Conservation (phyloP, 2,329 filamentous ascomycete genomes). For the Escovopsis sp. region DNA sequence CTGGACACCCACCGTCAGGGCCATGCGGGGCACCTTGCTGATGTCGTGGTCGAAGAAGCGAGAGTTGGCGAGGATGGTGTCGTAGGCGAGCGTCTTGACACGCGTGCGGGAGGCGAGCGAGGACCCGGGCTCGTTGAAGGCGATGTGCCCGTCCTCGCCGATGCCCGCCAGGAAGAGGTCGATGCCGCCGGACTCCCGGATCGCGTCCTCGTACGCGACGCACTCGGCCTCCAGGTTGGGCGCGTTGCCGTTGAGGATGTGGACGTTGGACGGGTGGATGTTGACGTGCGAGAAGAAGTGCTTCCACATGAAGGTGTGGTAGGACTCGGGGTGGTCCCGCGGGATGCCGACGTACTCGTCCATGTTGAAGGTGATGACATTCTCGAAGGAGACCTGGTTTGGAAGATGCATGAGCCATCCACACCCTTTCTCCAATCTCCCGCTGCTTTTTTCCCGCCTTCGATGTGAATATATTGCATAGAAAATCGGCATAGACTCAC, state of each 20-base stretch:
- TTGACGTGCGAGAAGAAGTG: conserved; percentile 80
- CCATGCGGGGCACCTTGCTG: conserved; percentile 61
- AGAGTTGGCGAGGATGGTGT: conserved; percentile 74
- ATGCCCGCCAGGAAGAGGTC: conserved; percentile 78
- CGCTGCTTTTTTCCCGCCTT: background rate
- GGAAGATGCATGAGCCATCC: background rate
- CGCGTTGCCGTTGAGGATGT: conserved; percentile 73
- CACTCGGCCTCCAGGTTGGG: conserved; percentile 62
- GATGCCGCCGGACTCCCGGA: conserved; percentile 60
- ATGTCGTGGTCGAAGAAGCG: conserved; percentile 69
- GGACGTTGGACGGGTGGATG: conserved; percentile 65
- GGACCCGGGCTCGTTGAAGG: conserved; percentile 80
- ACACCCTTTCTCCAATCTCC: too few relatives aligned
- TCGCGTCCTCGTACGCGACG: conserved; percentile 63
- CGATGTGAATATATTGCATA: background rate
- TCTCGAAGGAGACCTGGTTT: conserved; percentile 58
- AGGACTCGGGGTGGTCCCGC: conserved; percentile 69
- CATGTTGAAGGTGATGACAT: conserved; percentile 91
- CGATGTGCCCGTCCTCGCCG: conserved; percentile 74
- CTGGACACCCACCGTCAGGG: conserved; percentile 70
- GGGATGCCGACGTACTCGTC: conserved; percentile 80
- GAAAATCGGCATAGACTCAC: conserved; percentile 18
- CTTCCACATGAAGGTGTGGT: conserved; percentile 89
- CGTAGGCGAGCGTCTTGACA: conserved; percentile 76
- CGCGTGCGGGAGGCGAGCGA: conserved; percentile 62